Evolutionary conservation across 805 yeast species (phyloP).

Genomic region (Candida chilensis): DNA sequence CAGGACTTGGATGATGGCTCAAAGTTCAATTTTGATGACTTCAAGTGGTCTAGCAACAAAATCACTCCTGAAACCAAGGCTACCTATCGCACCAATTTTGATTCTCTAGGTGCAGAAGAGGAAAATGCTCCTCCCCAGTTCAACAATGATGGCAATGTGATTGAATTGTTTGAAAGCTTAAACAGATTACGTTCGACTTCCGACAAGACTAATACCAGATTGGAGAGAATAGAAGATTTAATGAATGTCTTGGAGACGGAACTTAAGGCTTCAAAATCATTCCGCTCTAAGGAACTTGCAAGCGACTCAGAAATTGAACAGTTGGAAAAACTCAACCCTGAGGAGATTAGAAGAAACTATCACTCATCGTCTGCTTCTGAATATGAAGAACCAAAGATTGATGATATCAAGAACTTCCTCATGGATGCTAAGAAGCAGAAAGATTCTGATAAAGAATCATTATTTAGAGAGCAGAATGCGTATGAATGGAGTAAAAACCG

Average conservation of each 20-base stretch:
- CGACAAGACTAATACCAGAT: background rate
- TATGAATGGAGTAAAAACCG: constrained; percentile 40
- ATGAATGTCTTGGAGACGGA: background rate
- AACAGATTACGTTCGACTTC: no score
- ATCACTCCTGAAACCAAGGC: no score
- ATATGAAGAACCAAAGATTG: constrained; percentile 6
- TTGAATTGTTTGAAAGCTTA: no score
- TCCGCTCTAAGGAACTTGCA: background rate
- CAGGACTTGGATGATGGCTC: no score
- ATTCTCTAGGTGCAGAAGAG: no score
- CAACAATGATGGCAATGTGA: no score
- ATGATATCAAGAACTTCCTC: constrained; percentile 28
- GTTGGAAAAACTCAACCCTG: constrained; percentile 8
- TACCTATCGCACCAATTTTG: no score
- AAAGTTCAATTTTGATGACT: no score
- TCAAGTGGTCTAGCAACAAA: no score
- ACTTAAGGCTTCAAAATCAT: background rate
- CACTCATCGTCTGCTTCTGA: constrained; percentile 2
- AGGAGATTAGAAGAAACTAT: constrained; percentile 8
- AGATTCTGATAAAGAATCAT: constrained; percentile 27
- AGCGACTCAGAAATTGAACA: constrained; percentile 6
- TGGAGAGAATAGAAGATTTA: background rate
- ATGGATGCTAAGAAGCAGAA: constrained; percentile 29
- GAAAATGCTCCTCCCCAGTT: no score
- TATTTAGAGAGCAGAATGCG: constrained; percentile 39